Conservation (phyloP, 805 yeast genomes). For the Metschnikowia dekortorum region DNA sequence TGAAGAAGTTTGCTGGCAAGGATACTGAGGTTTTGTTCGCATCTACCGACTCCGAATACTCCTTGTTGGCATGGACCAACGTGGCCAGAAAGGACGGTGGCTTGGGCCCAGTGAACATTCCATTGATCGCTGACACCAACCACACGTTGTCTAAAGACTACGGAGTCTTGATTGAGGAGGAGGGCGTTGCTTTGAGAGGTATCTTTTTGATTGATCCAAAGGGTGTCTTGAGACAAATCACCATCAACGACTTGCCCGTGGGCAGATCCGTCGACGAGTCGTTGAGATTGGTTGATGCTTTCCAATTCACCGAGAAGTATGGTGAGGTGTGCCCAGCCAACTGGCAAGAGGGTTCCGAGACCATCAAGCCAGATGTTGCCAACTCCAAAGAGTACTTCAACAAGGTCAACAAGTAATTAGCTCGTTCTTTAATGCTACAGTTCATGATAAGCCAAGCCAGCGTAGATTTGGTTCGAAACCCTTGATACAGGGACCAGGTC, state of each 20-base stretch:
- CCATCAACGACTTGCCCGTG: slow-evolving; percentile 98
- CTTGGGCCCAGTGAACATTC: slow-evolving; percentile 90
- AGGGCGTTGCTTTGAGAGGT: slow-evolving; percentile 96
- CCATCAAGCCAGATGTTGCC: slow-evolving; percentile 53
- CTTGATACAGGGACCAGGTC: no score
- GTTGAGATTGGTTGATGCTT: slow-evolving; percentile 94
- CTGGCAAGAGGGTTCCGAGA: slow-evolving; percentile 89
- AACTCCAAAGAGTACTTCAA: slow-evolving; percentile 25
- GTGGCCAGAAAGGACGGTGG: slow-evolving; percentile 97
- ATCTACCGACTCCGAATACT: slow-evolving; percentile 97
- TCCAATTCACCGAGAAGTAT: slow-evolving; percentile 98
- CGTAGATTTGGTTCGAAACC: no score
- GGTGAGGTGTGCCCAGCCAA: slow-evolving; percentile 99
- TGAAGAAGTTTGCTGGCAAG: slow-evolving; percentile 79
- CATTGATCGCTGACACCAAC: slow-evolving; percentile 95
- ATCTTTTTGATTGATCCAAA: slow-evolving; percentile 96
- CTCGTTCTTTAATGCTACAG: neutral
- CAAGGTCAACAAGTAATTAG: slow-evolving; percentile 45
- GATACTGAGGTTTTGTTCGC: slow-evolving; percentile 90
- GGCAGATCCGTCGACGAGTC: slow-evolving; percentile 99
- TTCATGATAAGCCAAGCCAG: neutral
- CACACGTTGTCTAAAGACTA: slow-evolving; percentile 91
- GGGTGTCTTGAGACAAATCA: slow-evolving; percentile 91
- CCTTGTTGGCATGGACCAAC: slow-evolving; percentile 97
- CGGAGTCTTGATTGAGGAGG: slow-evolving; percentile 96